Conservation (phyloP, 2,329 filamentous ascomycete genomes). For the Phoma herbarum region DNA sequence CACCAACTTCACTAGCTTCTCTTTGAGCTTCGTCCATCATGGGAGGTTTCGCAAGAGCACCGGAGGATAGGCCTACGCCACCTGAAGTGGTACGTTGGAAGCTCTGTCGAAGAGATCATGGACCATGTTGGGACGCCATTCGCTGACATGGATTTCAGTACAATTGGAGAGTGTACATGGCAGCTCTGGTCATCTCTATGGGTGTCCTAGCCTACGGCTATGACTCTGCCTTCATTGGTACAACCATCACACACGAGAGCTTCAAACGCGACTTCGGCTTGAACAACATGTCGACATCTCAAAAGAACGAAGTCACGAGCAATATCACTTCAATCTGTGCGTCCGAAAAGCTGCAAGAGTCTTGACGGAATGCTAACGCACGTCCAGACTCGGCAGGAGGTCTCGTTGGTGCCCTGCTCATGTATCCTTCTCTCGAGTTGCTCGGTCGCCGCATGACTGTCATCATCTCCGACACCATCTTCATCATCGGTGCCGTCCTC, state of each 20-base stretch:
- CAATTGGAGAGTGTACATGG: slow-evolving; percentile 67
- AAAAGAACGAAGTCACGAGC: slow-evolving; percentile 56
- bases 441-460: slow-evolving; percentile 62
- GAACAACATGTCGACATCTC: slow-evolving; percentile 52
- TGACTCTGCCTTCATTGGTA: slow-evolving; percentile 80
- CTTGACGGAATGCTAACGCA: neutral
- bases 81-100: slow-evolving; percentile 56
- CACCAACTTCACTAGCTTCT: slow-evolving; percentile 5
- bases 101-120: slow-evolving; percentile 31
- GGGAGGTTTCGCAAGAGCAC: slow-evolving; percentile 56
- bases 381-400: slow-evolving; percentile 57
- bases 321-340: slow-evolving; percentile 59
- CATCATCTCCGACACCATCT: slow-evolving; percentile 57
- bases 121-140: slow-evolving; percentile 50
- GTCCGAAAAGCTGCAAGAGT: neutral
- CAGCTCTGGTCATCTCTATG: slow-evolving; percentile 64
- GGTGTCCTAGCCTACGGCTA: slow-evolving; percentile 68
- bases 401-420: slow-evolving; percentile 62
- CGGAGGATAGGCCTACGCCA: slow-evolving; percentile 65
- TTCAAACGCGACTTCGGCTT: slow-evolving; percentile 76
- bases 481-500: slow-evolving; percentile 53
- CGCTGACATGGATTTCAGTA: slow-evolving; percentile 45
- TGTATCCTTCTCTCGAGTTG: slow-evolving; percentile 56
- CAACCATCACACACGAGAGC: slow-evolving; percentile 74
- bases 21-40: slow-evolving; percentile 30